These are phyloP conservation scores for Monilinia polystroma DNA, from an alignment of 2,329 filamentous ascomycete species.

Conservation along the genomic window DNA sequence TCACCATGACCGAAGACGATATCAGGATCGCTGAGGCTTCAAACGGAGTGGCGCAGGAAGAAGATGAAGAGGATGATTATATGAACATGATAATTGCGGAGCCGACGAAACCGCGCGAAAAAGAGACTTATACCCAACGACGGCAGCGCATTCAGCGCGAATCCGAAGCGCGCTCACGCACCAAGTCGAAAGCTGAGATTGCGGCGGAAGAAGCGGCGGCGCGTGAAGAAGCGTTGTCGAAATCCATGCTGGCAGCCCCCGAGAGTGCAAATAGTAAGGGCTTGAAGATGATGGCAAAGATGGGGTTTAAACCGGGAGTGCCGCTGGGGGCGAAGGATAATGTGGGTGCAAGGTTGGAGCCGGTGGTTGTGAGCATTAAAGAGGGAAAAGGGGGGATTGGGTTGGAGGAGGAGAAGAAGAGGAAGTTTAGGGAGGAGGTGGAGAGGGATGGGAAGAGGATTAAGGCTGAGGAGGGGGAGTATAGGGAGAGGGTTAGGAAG, in stretches of 20 bases:
- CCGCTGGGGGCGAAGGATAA: slow-evolving; percentile 65
- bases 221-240: slow-evolving; percentile 73
- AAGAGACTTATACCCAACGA: slow-evolving; percentile 63
- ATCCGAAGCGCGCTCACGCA: slow-evolving; percentile 64
- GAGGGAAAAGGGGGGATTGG: slow-evolving; percentile 82
- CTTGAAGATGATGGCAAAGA: slow-evolving; percentile 92
- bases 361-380: slow-evolving; percentile 73
- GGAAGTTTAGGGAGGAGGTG: slow-evolving; percentile 65
- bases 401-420: slow-evolving; percentile 77
- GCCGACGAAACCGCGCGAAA: slow-evolving; percentile 47
- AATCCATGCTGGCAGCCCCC: slow-evolving; percentile 63
- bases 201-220: slow-evolving; percentile 70
- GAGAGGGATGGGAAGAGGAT: slow-evolving; percentile 58
- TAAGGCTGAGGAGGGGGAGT: slow-evolving; percentile 58
- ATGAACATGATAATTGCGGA: slow-evolving; percentile 93
- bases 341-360: slow-evolving; percentile 56
- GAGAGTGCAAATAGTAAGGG: slow-evolving; percentile 72
- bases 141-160: slow-evolving; percentile 49
- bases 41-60: neutral
- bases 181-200: slow-evolving; percentile 80
- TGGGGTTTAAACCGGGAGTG: slow-evolving; percentile 80
- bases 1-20: slow-evolving; percentile 1
- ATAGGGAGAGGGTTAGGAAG: slow-evolving; percentile 59
- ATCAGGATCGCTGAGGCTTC: neutral
- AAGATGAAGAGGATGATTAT: slow-evolving; percentile 76